phyloP scores from a whole-genome alignment of 495 filamentous ascomycete species.

The Penicillium silybi region DNA sequence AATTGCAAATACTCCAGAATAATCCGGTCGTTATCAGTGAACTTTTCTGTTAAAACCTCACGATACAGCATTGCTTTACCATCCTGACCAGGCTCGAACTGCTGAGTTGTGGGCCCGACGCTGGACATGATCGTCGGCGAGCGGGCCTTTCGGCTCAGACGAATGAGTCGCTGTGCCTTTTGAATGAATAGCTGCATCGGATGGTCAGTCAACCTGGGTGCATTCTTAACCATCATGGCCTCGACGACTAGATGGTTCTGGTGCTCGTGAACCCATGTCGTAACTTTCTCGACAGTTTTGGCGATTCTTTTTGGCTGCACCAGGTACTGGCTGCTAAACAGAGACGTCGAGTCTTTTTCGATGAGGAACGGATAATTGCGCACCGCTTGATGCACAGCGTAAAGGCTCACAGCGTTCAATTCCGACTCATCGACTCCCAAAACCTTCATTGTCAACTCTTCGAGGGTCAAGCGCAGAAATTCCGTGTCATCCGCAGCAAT shows the following conservation, averaged over 20 bases:
- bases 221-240: slow-evolving; percentile 20
- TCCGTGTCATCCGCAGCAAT: slow-evolving; percentile 44
- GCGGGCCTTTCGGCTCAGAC: slow-evolving; percentile 60
- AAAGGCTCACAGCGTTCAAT: slow-evolving; percentile 52
- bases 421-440: slow-evolving; percentile 41
- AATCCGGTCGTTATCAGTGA: slow-evolving; percentile 42
- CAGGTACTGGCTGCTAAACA: slow-evolving; percentile 38
- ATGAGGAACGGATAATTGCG: slow-evolving; percentile 33
- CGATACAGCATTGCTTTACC: slow-evolving; percentile 39
- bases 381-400: slow-evolving; percentile 64
- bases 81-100: slow-evolving; percentile 33
- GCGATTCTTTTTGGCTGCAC: slow-evolving; percentile 49
- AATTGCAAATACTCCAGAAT: slow-evolving; percentile 70
- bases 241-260: slow-evolving; percentile 42
- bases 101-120: slow-evolving; percentile 44
- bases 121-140: slow-evolving; percentile 54
- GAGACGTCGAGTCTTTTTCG: slow-evolving; percentile 47
- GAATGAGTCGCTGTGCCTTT: slow-evolving; percentile 63
- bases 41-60: slow-evolving; percentile 32
- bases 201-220: slow-evolving; percentile 21
- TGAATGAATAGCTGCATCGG: slow-evolving; percentile 56
- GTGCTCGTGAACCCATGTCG: slow-evolving; percentile 55
- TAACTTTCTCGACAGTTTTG: slow-evolving; percentile 43
- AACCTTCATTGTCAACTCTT: slow-evolving; percentile 55
- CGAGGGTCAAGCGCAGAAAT: slow-evolving; percentile 53